Base-by-base conservation (phyloP, 306 rosid species). In the Purshia tridentata region DNA sequence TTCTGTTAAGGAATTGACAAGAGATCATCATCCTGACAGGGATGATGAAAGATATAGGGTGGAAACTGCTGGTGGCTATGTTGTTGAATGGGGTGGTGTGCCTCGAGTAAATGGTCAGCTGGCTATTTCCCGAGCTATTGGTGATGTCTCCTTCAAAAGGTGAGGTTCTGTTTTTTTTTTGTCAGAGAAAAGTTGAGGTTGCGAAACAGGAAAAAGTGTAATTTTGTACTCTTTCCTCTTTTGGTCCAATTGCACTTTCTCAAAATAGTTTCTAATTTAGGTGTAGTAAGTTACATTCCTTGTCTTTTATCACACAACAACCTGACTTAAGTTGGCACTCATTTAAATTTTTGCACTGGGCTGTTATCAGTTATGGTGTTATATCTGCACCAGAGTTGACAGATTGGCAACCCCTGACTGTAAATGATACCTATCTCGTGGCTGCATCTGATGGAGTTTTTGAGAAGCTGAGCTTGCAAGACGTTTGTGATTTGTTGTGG, bases 31-130 rank as follows among this genome's bases (percentile, higher is more conserved):
- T 80, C 95, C 97, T 9, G 88, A 94, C 71, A 88, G 98, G 85
- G 91, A 85, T 51, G 97, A 91, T 77, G 98, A 94, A 88, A 88
- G 83, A 86, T 67, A 66, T 75, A 78, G 97, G 78, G 97, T 94
- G 80, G 98, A 94, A 88, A 84, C 84, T 76, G 91, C 98, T 77
- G 98, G 98, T 81, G 98, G 98, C 63, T 91, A 83, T 78, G 96
- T 94, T 85, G 66, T 82, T 74, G 86, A 87, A 77, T 88, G 94
- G 95, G 88, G 87, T 72, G 97, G 98, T 77, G 88, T 91, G 81
- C 81, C 91, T 71, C 90, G 98, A 12, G 78, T 94, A 69, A 94
- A 94, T 81, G 98, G 98, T 77, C 91, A 86, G 87, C 84, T 94
- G 76, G 98, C 98, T 69, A 76, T 94, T 77, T 85, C 90, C 70